Evolutionary conservation across 73 alveolate genomes (phyloP), one percentile per base, ranked within the genome.

Genomic region (Paramecium pentaurelia): DNA sequence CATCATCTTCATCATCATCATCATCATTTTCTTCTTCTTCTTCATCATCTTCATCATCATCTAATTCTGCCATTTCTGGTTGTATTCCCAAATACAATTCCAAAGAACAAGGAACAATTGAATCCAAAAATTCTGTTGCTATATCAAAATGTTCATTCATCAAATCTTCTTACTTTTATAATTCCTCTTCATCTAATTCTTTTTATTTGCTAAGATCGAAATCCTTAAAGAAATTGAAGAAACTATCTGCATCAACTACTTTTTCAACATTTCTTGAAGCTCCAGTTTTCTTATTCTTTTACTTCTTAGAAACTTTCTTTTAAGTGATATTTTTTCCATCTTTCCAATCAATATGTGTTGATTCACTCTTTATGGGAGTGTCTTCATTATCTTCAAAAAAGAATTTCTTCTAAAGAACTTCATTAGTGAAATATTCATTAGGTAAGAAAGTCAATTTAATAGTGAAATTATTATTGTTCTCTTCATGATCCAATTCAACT

Each of bases 291-390:
- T 98, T 98, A 92, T 96, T 88, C 95, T 96, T 97, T 27, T 96
- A 96, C 96, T 97, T 98, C 95, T 98, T 98, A 93, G 96, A 97
- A 75, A 95, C 95, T 86, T 96, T 94, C 98, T 98, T 98, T 54
- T 92, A 92, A 7, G 99, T 96, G 16, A 96, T 95, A 88, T 98
- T 95, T 71, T 94, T 95, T 49, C 98, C 99, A 12, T 49, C 60
- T 28, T 49, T 49, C 25, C 25, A 49, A 49, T 49, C 8, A 49
- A 49, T 49, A 3, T 49, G 20, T 14, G 25, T 49, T 0, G 60
- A 49, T 49, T 49, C 60, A n/a, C 60, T 49, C 60, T 49, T 49
- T 49, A 49, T 8, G 1, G 25, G 60, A 49, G 94, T 49, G 20
- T 49, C 60, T 49, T n/a, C 60, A 16, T 49, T 49, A 2, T 49